phyloP scores from a whole-genome alignment of 371 early-diverging fungal genomes.

The Lichtheimia ornata region DNA sequence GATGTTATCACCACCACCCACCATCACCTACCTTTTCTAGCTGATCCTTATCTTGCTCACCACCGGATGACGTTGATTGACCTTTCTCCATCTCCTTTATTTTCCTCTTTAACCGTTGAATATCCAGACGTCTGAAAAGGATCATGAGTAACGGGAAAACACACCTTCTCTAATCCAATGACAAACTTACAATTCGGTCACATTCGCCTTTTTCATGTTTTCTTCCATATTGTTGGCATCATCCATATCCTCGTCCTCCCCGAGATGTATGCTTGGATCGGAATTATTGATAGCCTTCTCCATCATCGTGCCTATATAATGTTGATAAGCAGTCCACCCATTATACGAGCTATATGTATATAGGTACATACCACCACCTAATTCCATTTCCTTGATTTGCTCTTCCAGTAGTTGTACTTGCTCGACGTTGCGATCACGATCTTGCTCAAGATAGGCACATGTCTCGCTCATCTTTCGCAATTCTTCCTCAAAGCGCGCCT shows the following conservation, averaged over 20 bases:
- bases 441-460: conserved; percentile 64
- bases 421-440: conserved; percentile 70
- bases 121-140: conserved; percentile 31
- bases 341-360: neutral
- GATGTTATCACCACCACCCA: too few relatives aligned
- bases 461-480: conserved; percentile 60
- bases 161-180: too few relatives aligned
- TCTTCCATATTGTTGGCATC: conserved; percentile 37
- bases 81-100: conserved; percentile 33
- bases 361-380: conserved; percentile 47
- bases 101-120: conserved; percentile 34
- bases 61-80: conserved; percentile 9
- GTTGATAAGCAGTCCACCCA: neutral
- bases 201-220: conserved; percentile 52
- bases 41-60: conserved; percentile 29
- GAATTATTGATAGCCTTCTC: conserved; percentile 33
- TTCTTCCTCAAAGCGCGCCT: conserved; percentile 67
- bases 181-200: conserved; percentile 43
- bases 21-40: conserved; percentile 55
- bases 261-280: conserved; percentile 31
- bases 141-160: neutral
- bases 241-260: conserved; percentile 25
- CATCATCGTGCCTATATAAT: conserved; percentile 8
- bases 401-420: conserved; percentile 83
- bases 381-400: conserved; percentile 78